Percentiles rank a stretch among this genome's conserved stretches.
phyloP scores from a whole-genome alignment of 306 rosid species.

The Rosa multiflora region DNA sequence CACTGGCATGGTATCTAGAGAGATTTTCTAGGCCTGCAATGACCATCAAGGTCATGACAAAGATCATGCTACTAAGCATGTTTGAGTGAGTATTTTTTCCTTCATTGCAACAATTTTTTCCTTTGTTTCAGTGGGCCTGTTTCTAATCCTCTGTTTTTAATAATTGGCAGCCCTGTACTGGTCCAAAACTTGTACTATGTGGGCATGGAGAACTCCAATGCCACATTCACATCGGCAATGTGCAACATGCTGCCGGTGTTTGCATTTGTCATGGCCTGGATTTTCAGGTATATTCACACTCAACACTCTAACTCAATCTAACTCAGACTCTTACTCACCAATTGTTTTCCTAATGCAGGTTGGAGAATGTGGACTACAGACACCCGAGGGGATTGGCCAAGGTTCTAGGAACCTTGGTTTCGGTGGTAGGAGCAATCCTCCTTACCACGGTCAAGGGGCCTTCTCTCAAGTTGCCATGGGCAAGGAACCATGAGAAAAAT shows the following conservation, averaged over 20 bases:
- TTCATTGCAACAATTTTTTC: too few species aligned
- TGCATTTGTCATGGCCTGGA: background rate
- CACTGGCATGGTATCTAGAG: too few species aligned
- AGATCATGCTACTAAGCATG: too few species aligned
- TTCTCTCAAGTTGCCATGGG: too few species aligned
- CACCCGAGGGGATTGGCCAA: background rate
- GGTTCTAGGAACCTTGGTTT: background rate
- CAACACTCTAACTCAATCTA: background rate
- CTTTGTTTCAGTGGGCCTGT: too few species aligned
- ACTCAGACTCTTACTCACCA: background rate
- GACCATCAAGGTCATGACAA: too few species aligned
- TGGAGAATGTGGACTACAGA: background rate
- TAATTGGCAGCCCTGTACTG: too few species aligned
- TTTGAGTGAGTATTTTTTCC: too few species aligned
- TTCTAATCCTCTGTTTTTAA: too few species aligned
- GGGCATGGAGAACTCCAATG: background rate
- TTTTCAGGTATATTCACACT: background rate
- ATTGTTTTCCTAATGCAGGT: background rate
- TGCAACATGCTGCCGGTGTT: background rate
- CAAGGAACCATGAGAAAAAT: background rate
- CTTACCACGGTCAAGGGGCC: too few species aligned
- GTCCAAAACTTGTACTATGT: background rate
- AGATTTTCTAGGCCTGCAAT: too few species aligned
- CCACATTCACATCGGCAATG: background rate
- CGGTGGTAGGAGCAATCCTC: background rate